Evolutionary conservation across 1,284 basidiomycete species (phyloP), one percentile per base, ranked within the genome.

Genomic region (Sanghuangporus sanghuang): DNA sequence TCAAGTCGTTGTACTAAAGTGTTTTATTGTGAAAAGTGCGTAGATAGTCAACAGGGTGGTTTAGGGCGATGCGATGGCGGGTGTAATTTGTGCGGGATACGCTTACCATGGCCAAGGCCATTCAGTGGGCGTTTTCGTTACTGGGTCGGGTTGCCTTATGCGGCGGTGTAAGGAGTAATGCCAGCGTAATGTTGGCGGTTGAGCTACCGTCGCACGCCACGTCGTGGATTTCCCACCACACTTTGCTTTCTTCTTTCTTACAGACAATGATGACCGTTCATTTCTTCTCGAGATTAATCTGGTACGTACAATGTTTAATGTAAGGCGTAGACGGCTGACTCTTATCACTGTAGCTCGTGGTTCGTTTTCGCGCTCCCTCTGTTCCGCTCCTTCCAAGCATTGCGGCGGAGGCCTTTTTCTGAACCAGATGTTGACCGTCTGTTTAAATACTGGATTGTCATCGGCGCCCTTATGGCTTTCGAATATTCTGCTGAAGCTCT

Each of bases 401-500:
- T 93, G 21, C 80, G 83, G 0, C 79, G 81, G 59, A 78, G 82
- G 40, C 84, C 87, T 7, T 70, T 82, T 39, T 78, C 83, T 56
- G 83, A 85, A 68, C 77, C 80, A 49, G 83, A 86, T 38, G 76
- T 88, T 49, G 81, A 85, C 67, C 77, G 77, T 69, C 84, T 83
- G 78, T 73, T 81, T 62, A 81, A 79, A 74, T 86, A 85, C 71
- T 90, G 85, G 91, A 74, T 83, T 23, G 83, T 91, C 39, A 78
- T 86, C 21, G 84, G 82, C 11, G 76, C 76, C 48, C 79, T 92
- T 71, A 78, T 89, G 48, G 85, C 87, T 1, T 78, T 89, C 65
- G 90, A 93, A 71, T 86, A 87, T 65, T 73, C 84, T 8, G 78
- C 81, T 11, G 89, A 90, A 60, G 87, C 86, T 81, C 72, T 89